Evolutionary conservation across 441 rosid genomes (phyloP), one percentile per base, ranked within the genome.

Genomic region (Adansonia rubrostipa): DNA sequence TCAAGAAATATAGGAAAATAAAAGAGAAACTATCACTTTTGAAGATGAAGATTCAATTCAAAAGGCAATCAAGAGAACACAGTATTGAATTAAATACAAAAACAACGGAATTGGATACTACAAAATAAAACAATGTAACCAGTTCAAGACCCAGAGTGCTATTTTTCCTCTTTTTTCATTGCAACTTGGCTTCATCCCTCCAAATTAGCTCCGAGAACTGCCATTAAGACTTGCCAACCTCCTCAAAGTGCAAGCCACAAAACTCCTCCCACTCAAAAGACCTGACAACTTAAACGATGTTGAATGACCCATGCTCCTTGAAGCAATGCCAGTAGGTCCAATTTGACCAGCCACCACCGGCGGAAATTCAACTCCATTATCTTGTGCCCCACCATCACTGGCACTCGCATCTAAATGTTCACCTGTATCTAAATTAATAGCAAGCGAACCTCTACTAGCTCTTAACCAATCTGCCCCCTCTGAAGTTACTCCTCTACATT

Each of bases 401-500:
- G 85, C 85, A 83, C 85, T 82, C 2, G 83, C 87, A 73, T 91
- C 94, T 15, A 42, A 81, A 62, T 77, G 83, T 81, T 91, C 92
- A 2, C 87, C 85, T 11, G 84, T 78, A 74, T 92, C 96, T 75
- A 92, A 85, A 80, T 88, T 89, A 81, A 93, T 87, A 0, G 89
- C 86, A 15, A 92, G 81, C 0, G 86, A 85, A 57, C 68, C 92
- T 78, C 95, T 86, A 70, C 77, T 86, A 0, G 82, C 77, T 80
- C 92, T 87, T 79, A 92, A 85, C 89, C 85, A 77, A 76, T 88
- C 92, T 0, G 88, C 93, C 47, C 86, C 89, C 47, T 85, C 87
- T 10, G 74, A 42, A 44, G 96, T 93, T 71, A 93, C 93, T 15
- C 86, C 89, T 85, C 90, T 84, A 79, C 96, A 92, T 75, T 92